Conservation (phyloP, 257 asterid species). For the Solanum boliviense region DNA sequence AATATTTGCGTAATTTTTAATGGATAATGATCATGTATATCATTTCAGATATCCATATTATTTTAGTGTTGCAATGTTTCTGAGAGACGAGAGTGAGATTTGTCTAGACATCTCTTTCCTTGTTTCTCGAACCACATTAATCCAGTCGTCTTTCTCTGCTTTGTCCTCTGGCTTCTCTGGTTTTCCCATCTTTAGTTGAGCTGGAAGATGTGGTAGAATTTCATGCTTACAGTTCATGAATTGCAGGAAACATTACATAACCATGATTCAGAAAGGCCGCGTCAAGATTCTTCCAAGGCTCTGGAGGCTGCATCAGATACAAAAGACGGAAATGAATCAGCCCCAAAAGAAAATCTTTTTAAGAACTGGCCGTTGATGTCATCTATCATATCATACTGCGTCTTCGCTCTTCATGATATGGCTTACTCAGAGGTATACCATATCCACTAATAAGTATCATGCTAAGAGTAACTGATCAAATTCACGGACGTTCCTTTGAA, state of each 20-base stretch:
- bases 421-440: constrained; percentile 66
- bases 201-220: background rate
- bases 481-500: background rate
- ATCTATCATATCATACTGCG: constrained; percentile 57
- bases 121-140: background rate
- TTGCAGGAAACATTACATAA: constrained; percentile 73
- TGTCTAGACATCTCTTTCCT: background rate
- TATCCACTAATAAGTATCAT: background rate
- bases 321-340: constrained; percentile 9
- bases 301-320: constrained; percentile 23
- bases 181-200: background rate
- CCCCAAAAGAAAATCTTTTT: constrained; percentile 28
- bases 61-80: background rate
- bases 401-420: constrained; percentile 88
- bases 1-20: background rate
- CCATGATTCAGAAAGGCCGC: constrained; percentile 22
- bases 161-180: background rate
- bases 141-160: background rate
- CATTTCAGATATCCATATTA: background rate
- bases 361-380: constrained; percentile 72
- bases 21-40: background rate
- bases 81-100: background rate
- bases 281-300: constrained; percentile 8
- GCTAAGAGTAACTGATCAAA: background rate
- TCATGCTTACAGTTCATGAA: background rate